Percentiles rank a stretch among this genome's conserved stretches.
These are phyloP conservation scores for Trichoderma gracile DNA, from an alignment of 2,329 filamentous ascomycete genomes.

Conservation along the genomic window DNA sequence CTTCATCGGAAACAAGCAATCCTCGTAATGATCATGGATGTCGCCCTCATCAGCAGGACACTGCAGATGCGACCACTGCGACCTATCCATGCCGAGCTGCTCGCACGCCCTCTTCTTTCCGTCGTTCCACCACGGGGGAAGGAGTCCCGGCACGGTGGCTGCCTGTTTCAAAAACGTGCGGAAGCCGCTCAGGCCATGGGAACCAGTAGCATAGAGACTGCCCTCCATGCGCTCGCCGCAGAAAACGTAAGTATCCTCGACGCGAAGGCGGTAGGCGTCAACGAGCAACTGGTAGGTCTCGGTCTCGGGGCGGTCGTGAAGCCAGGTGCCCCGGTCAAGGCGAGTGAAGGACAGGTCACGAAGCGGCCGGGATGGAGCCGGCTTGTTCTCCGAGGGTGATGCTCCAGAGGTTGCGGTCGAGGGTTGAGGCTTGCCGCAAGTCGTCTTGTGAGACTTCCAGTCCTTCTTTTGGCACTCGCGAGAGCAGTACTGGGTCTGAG, in stretches of 20 bases:
- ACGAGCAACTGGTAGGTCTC: conserved; percentile 50
- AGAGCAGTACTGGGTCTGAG: conserved; percentile 51
- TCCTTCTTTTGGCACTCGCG: conserved; percentile 52
- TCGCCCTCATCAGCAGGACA: conserved; percentile 37
- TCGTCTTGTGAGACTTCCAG: conserved; percentile 52
- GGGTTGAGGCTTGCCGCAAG: conserved; percentile 37
- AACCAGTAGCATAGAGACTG: conserved; percentile 36
- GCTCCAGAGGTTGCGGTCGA: neutral
- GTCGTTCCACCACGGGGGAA: conserved; percentile 49
- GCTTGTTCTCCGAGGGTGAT: no score
- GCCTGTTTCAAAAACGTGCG: conserved; percentile 39
- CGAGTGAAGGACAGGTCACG: conserved; percentile 43
- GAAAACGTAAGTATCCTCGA: conserved; percentile 41
- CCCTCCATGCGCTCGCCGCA: conserved; percentile 33
- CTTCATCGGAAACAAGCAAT: conserved; percentile 50
- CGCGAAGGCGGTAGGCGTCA: conserved; percentile 50
- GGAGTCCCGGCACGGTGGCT: conserved; percentile 33
- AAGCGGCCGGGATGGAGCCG: conserved; percentile 30
- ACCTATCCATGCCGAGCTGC: conserved; percentile 35
- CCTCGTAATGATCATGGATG: conserved; percentile 46
- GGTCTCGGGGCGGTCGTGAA: conserved; percentile 46
- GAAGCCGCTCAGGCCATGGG: conserved; percentile 38
- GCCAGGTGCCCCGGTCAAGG: conserved; percentile 44
- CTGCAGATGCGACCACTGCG: conserved; percentile 33
- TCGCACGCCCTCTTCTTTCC: conserved; percentile 44